A percentile compares a stretch with the other conserved stretches of the same genome.
Evolutionary conservation across 2,329 filamentous ascomycete species (phyloP).

Genomic region (Fusarium drepaniforme): DNA sequence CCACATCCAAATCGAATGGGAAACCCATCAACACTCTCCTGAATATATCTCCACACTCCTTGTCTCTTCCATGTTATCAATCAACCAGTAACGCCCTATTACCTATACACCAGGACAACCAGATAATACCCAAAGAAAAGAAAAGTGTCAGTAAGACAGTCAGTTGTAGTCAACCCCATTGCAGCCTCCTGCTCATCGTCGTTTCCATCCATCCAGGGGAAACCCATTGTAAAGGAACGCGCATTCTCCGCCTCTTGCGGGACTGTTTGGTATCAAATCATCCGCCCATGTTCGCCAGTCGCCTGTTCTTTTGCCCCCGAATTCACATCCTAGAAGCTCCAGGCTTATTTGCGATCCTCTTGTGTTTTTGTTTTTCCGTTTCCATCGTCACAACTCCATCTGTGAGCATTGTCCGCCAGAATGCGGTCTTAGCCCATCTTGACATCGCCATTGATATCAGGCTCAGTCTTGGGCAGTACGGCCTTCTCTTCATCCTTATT

Average conservation of each 20-base stretch:
- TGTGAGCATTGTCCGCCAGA: not conserved
- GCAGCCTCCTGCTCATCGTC: conserved; percentile 5
- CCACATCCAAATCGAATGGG: not conserved
- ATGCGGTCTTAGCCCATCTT: conserved; percentile 42
- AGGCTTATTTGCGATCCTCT: not conserved
- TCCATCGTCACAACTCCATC: conserved; percentile 1
- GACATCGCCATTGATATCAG: conserved; percentile 41
- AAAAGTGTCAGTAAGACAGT: conserved; percentile 14
- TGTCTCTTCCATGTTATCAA: conserved; percentile 24
- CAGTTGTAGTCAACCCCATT: conserved; percentile 4
- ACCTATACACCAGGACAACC: conserved; percentile 2
- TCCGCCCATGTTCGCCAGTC: not conserved
- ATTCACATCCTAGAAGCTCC: not conserved
- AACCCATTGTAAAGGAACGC: conserved; percentile 10
- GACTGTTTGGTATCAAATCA: conserved; percentile 24
- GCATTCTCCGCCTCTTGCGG: conserved; percentile 13
- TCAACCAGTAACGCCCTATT: conserved; percentile 28
- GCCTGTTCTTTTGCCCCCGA: conserved; percentile 4
- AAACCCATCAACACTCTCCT: not conserved
- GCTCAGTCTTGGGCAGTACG: conserved; percentile 36
- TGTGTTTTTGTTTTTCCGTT: conserved; percentile 18
- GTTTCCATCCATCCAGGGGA: conserved; percentile 7
- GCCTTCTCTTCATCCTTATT: conserved; percentile 45
- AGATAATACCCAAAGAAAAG: conserved; percentile 12
- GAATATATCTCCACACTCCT: conserved; percentile 10